A percentile compares a stretch with the other conserved stretches of the same genome.
Evolutionary conservation across 2,329 filamentous ascomycete species (phyloP).

Genomic region (Botrytis tulipae): DNA sequence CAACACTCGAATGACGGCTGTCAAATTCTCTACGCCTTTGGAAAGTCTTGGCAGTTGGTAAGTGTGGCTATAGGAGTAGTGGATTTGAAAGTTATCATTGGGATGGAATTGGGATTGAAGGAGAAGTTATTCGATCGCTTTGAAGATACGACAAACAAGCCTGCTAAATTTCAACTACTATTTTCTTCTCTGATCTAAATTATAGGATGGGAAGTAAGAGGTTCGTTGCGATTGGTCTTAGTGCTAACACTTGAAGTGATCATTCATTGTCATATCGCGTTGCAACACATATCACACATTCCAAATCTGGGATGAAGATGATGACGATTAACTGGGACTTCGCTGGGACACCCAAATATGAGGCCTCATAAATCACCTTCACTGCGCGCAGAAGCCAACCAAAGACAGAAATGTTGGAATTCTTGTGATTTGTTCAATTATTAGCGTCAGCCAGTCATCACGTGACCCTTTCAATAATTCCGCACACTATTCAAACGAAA

Average conservation of each 20-base stretch:
- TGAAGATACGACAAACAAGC: neutral
- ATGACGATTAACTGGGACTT: neutral
- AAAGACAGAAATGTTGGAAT: neutral
- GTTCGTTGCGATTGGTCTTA: neutral
- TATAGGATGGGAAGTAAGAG: neutral
- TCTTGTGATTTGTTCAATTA: neutral
- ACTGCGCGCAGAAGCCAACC: neutral
- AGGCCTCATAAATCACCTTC: neutral
- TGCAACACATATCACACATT: neutral
- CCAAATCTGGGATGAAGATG: neutral
- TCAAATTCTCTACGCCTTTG: neutral
- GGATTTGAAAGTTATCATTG: neutral
- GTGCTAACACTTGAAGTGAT: neutral
- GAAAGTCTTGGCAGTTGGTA: neutral
- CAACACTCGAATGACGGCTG: neutral
- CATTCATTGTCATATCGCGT: neutral
- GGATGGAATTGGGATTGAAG: neutral
- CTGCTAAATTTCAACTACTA: neutral
- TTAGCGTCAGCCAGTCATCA: neutral
- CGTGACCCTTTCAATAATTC: neutral
- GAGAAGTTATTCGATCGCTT: neutral
- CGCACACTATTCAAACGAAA: neutral
- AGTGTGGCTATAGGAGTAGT: neutral
- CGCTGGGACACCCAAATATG: accelerated
- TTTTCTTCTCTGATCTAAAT: neutral